Evolutionary conservation across 2,329 filamentous ascomycete species (phyloP).

Genomic region (Apiospora sp.): DNA sequence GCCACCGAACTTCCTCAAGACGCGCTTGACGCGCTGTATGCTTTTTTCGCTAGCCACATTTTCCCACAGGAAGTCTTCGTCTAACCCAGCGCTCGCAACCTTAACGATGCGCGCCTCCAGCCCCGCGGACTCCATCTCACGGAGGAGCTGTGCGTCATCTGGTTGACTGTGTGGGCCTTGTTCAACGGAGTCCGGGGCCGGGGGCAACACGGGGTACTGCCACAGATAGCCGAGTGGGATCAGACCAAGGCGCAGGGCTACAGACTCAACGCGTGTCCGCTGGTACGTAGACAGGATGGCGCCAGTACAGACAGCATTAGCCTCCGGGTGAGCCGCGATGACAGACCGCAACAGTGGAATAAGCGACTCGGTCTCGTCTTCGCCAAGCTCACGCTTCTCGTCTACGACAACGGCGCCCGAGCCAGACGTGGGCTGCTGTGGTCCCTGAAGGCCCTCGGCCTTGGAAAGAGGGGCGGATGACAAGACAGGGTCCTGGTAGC

Average conservation of each 20-base stretch:
- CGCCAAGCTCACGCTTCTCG: slow-evolving; percentile 34
- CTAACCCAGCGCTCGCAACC: slow-evolving; percentile 88
- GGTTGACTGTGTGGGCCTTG: slow-evolving; percentile 40
- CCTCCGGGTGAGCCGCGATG: slow-evolving; percentile 74
- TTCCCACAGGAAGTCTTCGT: slow-evolving; percentile 81
- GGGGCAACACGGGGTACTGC: slow-evolving; percentile 82
- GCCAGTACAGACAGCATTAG: slow-evolving; percentile 87
- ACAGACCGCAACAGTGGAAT: slow-evolving; percentile 76
- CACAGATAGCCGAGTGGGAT: slow-evolving; percentile 87
- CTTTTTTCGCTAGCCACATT: slow-evolving; percentile 71
- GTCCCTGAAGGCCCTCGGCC: neutral
- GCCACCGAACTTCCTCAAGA: slow-evolving; percentile 73
- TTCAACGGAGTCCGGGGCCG: slow-evolving; percentile 31
- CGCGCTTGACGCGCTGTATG: slow-evolving; percentile 55
- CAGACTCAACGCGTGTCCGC: slow-evolving; percentile 91
- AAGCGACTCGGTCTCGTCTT: slow-evolving; percentile 90
- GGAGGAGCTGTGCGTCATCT: slow-evolving; percentile 68
- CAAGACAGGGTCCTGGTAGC: slow-evolving; percentile 62
- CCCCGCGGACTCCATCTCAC: slow-evolving; percentile 80
- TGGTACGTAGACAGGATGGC: slow-evolving; percentile 97
- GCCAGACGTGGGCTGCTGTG: neutral
- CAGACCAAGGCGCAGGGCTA: slow-evolving; percentile 84
- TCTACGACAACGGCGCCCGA: slow-evolving; percentile 32
- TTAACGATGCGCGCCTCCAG: slow-evolving; percentile 94
- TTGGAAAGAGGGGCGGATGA: slow-evolving; percentile 12